phyloP scores from a whole-genome alignment of 73 alveolate species.

The Blepharisma stoltei region DNA sequence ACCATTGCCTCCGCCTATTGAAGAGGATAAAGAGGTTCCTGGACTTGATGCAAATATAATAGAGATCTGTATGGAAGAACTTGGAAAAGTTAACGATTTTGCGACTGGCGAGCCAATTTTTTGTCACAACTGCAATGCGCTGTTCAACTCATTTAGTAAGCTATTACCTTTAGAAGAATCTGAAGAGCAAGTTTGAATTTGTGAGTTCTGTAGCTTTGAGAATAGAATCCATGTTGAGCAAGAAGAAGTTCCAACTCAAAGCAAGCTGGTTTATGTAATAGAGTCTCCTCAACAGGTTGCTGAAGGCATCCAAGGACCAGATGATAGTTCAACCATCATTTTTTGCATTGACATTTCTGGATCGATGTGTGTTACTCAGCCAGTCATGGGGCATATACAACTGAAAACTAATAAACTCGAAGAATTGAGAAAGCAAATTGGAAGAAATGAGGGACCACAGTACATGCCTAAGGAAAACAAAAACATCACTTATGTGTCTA shows the following conservation, averaged over 20 bases:
- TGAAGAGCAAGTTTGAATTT: slow-evolving; percentile 44
- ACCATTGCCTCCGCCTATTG: slow-evolving; percentile 10
- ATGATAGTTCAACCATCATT: slow-evolving; percentile 41
- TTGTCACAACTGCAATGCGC: slow-evolving; percentile 72
- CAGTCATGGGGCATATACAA: background rate
- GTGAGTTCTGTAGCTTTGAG: slow-evolving; percentile 57
- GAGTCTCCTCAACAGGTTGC: slow-evolving; percentile 50
- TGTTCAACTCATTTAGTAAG: slow-evolving; percentile 63
- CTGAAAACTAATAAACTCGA: slow-evolving; percentile 30
- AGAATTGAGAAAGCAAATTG: slow-evolving; percentile 39
- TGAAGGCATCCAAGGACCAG: slow-evolving; percentile 7
- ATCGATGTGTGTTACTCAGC: slow-evolving; percentile 77
- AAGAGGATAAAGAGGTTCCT: background rate
- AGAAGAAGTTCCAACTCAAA: slow-evolving; percentile 58
- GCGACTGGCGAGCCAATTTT: slow-evolving; percentile 65
- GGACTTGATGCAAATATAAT: background rate
- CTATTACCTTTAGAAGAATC: background rate
- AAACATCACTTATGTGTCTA: slow-evolving; percentile 71
- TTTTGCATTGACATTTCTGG: slow-evolving; percentile 91
- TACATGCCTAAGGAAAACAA: slow-evolving; percentile 50
- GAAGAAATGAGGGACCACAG: slow-evolving; percentile 59
- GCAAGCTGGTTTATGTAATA: slow-evolving; percentile 49
- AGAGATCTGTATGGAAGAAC: slow-evolving; percentile 21
- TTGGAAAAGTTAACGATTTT: background rate
- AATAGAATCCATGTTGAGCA: slow-evolving; percentile 46